Evolutionary conservation across 2,329 filamentous ascomycete genomes (phyloP).

Genomic region (Fusarium pininemorale): DNA sequence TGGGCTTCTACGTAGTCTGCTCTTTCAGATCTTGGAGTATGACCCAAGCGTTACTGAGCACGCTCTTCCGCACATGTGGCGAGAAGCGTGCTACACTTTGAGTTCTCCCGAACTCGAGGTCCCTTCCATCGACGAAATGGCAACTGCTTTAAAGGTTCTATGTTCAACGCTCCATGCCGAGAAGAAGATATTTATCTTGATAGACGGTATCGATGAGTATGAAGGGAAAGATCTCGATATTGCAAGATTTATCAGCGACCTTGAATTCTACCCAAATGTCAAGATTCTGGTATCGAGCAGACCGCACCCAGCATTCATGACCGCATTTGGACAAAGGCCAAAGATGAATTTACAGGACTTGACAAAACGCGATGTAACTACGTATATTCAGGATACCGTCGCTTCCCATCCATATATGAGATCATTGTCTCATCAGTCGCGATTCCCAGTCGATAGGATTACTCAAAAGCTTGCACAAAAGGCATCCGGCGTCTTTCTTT

Average conservation of each 20-base stretch:
- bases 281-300: background rate
- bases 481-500: background rate
- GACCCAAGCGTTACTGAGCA: background rate
- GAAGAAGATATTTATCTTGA: background rate
- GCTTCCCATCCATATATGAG: background rate
- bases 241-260: background rate
- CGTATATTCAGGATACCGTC: background rate
- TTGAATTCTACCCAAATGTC: background rate
- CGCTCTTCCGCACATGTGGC: background rate
- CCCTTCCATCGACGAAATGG: background rate
- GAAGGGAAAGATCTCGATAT: background rate
- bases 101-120: background rate
- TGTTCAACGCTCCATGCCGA: fast-evolving
- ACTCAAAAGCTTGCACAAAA: background rate
- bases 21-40: background rate
- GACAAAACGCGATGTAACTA: background rate
- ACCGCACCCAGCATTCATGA: background rate
- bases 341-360: background rate
- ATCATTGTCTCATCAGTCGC: background rate
- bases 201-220: background rate
- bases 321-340: fast-evolving
- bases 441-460: fast-evolving
- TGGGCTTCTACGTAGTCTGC: background rate
- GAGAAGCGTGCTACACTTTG: background rate
- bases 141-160: background rate